A percentile compares a stretch with the other conserved stretches of the same genome.
Conservation (phyloP, 2,329 filamentous ascomycete genomes). For the Cladosporium sp. region DNA sequence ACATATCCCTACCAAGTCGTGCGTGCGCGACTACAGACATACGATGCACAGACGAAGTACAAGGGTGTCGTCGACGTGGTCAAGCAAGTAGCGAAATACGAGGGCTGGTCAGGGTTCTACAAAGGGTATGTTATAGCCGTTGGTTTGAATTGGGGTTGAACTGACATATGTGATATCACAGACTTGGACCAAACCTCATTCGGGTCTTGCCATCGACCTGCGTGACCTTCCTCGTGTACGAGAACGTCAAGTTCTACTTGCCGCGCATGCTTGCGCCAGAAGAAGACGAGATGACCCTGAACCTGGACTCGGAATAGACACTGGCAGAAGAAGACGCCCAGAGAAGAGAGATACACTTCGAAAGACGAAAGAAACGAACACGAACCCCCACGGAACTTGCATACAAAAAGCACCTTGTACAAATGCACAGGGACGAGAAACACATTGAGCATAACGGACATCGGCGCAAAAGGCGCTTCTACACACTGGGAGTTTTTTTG, state of each 20-base stretch:
- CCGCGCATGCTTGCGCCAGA: conserved; percentile 32
- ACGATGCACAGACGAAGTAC: conserved; percentile 75
- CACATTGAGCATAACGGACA: conserved; percentile 9
- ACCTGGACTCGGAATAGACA: background rate
- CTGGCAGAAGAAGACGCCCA: background rate
- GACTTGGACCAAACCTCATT: conserved; percentile 79
- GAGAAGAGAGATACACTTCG: background rate
- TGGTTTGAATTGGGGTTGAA: too few species aligned
- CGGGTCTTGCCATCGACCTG: conserved; percentile 92
- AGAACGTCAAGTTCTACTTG: conserved; percentile 81
- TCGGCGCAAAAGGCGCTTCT: background rate
- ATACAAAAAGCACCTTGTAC: background rate
- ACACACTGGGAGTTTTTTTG: background rate
- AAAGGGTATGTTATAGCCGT: conserved; percentile 59
- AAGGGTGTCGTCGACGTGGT: conserved; percentile 72
- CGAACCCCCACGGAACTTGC: background rate
- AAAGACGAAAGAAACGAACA: conserved; percentile 9
- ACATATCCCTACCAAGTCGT: conserved; percentile 97
- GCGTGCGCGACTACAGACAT: conserved; percentile 83
- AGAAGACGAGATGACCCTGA: conserved; percentile 6
- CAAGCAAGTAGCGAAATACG: conserved; percentile 72
- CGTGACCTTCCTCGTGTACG: conserved; percentile 95
- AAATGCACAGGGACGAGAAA: conserved; percentile 8
- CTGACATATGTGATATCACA: conserved; percentile 23
- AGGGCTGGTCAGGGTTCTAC: conserved; percentile 84